Evolutionary conservation across 345 rosid species (phyloP).

Genomic region (Citrus inodora): DNA sequence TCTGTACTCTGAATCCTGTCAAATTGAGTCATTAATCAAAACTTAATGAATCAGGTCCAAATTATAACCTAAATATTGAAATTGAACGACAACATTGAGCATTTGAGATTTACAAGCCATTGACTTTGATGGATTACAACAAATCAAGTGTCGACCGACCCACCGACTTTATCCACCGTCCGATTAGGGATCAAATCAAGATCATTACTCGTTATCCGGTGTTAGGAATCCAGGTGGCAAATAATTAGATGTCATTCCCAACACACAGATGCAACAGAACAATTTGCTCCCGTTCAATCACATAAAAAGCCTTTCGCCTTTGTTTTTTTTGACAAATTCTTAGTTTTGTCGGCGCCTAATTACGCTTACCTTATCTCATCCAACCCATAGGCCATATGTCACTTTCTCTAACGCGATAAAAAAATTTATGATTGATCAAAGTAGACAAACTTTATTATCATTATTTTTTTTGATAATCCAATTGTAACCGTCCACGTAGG

Average conservation of each 20-base stretch:
- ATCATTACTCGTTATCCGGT: background rate
- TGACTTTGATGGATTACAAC: too few relatives aligned
- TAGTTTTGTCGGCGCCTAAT: slow-evolving; percentile 7
- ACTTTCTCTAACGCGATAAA: background rate
- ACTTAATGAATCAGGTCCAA: background rate
- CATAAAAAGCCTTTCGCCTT: background rate
- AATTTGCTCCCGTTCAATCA: background rate
- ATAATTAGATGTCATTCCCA: background rate
- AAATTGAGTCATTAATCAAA: too few relatives aligned
- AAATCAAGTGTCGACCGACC: background rate
- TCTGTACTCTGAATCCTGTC: background rate
- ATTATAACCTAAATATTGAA: background rate
- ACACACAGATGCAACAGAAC: background rate
- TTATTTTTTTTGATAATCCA: background rate
- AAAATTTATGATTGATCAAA: background rate
- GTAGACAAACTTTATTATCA: rapidly evolving
- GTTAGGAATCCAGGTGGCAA: slow-evolving; percentile 9
- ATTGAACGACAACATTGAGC: background rate
- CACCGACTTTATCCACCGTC: slow-evolving; percentile 3
- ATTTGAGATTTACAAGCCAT: too few relatives aligned
- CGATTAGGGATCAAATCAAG: background rate
- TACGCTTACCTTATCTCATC: background rate
- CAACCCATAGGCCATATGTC: background rate
- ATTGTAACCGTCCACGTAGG: background rate
- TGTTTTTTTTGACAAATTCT: background rate